Base-by-base conservation (phyloP, 495 filamentous ascomycete genomes). In the Neurospora sp. region DNA sequence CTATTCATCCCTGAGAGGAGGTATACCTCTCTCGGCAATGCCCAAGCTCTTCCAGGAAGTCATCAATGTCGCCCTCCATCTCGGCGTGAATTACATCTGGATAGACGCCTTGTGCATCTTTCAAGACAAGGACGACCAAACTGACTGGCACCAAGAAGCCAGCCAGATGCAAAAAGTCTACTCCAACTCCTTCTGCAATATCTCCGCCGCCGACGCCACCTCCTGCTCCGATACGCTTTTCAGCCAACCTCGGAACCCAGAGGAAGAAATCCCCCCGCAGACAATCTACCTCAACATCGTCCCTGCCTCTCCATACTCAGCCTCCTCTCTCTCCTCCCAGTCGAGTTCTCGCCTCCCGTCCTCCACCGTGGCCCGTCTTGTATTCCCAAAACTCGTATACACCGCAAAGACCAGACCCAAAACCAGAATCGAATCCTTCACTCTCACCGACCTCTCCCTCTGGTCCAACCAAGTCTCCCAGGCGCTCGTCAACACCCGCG, bases 21-120 rank as follows among this genome's bases (percentile, higher is more conserved):
- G 47, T 7, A 7, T 59, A 7, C 22, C 47, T 59, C 5, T 31
- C n/a, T 59, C 47, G 9, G 31, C 47, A 31, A 59, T 59, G 47
- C 47, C 47, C 10, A 59, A 7, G 47, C 47, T 59, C 40, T 73
- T 73, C 38, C 68, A 70, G 31, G 35, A 75, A 8, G 61, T 69
- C 3, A 44, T 75, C 6, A 39, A 14, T 16, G 6, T 71, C 27
- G 59, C 72, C 8, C 72, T 70, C 53, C 47, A 39, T n/a, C 69
- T 74, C 5, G 69, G 22, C 7, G 27, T 79, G 7, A 31, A 72
- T 37, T 77, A 74, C 59, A 69, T 80, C 59, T 80, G 78, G 78
- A 76, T 79, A 44, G 78, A 79, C 71, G 73, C 70, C 71, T 16
- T 73, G 16, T 73, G 71, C 20, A 71, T 71, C 40, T 27, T 71